Evolutionary conservation across 495 filamentous ascomycete genomes (phyloP).

Genomic region (Xylaria sp.): DNA sequence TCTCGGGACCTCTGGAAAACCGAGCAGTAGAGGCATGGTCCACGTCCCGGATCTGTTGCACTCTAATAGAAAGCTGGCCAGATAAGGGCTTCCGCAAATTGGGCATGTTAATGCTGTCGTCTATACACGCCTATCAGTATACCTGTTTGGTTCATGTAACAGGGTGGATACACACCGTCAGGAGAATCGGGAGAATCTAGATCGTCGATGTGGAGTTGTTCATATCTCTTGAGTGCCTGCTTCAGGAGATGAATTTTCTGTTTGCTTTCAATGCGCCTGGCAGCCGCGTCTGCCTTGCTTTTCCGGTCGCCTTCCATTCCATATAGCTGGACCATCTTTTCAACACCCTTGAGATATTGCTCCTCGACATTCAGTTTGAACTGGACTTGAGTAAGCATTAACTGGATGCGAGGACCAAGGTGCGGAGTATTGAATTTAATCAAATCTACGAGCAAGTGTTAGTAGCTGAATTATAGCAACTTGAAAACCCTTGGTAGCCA

Average conservation of each 20-base stretch:
- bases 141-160: neutral
- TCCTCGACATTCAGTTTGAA: slow-evolving; percentile 99
- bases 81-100: slow-evolving; percentile 93
- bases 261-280: slow-evolving; percentile 87
- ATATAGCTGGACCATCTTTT: slow-evolving; percentile 99
- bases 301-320: slow-evolving; percentile 98
- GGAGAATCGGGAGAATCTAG: slow-evolving; percentile 81
- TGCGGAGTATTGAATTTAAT: slow-evolving; percentile 98
- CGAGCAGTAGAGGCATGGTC: slow-evolving; percentile 89
- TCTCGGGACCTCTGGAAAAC: slow-evolving; percentile 90
- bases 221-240: slow-evolving; percentile 94
- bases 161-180: slow-evolving; percentile 67
- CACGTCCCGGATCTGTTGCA: slow-evolving; percentile 90
- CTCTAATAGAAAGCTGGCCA: slow-evolving; percentile 83
- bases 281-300: slow-evolving; percentile 90
- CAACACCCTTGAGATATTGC: slow-evolving; percentile 98
- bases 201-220: slow-evolving; percentile 91
- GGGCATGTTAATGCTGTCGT: slow-evolving; percentile 95
- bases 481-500: slow-evolving; percentile 37
- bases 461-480: slow-evolving; percentile 2
- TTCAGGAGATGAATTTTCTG: slow-evolving; percentile 97
- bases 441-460: slow-evolving; percentile 66
- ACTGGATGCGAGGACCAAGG: slow-evolving; percentile 95
- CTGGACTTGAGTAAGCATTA: slow-evolving; percentile 98
- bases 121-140: slow-evolving; percentile 53